Evolutionary conservation across 1,284 basidiomycete genomes (phyloP).

Genomic region (Butyriboletus appendiculatus): DNA sequence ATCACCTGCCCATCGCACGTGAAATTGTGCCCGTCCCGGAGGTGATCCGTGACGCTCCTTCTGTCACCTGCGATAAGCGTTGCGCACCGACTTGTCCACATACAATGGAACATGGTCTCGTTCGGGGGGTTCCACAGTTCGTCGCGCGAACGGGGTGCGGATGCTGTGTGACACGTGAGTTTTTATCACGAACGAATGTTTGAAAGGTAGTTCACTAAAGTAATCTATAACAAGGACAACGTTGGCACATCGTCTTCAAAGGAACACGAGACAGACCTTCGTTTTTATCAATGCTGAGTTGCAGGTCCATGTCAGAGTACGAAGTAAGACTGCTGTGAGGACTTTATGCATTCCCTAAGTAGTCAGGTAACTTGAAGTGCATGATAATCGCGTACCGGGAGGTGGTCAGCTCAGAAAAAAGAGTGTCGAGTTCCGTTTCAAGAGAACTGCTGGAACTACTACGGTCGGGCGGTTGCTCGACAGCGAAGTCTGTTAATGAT

Average conservation of each 20-base stretch:
- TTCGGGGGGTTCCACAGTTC: conserved; percentile 8
- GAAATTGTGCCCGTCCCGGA: conserved; percentile 26
- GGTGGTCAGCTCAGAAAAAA: no score
- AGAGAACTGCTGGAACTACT: no score
- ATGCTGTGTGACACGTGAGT: conserved; percentile 17
- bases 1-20: conserved; percentile 16
- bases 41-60: conserved; percentile 22
- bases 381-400: conserved; percentile 11
- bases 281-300: neutral
- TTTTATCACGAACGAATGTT: neutral
- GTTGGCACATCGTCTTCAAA: neutral
- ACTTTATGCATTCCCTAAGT: conserved; percentile 13
- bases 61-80: conserved; percentile 21
- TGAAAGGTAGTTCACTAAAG: conserved; percentile 12
- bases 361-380: neutral
- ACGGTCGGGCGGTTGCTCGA: no score
- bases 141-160: conserved; percentile 4
- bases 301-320: conserved; percentile 10
- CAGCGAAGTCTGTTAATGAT: no score
- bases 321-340: conserved; percentile 14
- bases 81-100: conserved; percentile 22
- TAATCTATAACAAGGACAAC: conserved; percentile 4
- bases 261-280: conserved; percentile 13
- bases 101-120: conserved; percentile 17
- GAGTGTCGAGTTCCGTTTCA: no score